phyloP scores from a whole-genome alignment of 1,139 yeast species.

The Debaryomycetaceae sp. region DNA sequence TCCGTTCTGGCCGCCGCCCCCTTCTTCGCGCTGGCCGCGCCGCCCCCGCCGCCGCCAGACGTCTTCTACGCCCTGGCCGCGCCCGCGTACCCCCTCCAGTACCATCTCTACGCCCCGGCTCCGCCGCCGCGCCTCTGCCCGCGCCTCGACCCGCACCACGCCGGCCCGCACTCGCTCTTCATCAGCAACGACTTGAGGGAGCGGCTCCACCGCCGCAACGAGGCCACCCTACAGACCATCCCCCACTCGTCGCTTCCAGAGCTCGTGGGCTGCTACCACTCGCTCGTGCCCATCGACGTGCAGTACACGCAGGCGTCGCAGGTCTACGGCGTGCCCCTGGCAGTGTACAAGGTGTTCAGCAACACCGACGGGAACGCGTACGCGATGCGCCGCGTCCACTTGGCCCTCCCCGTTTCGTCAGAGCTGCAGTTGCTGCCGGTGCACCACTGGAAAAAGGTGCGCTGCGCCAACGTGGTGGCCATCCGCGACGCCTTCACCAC shows the following conservation, averaged over 20 bases:
- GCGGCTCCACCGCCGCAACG: slow-evolving; percentile 60
- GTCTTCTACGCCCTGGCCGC: slow-evolving; percentile 13
- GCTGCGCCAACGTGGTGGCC: slow-evolving; percentile 53
- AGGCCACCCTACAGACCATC: slow-evolving; percentile 65
- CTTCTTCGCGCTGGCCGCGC: slow-evolving; percentile 9
- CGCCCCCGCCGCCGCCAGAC: slow-evolving; percentile 8
- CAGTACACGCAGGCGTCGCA: slow-evolving; percentile 41
- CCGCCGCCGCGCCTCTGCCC: slow-evolving; percentile 65
- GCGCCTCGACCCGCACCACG: slow-evolving; percentile 58
- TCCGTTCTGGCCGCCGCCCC: slow-evolving; percentile 1
- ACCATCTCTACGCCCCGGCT: slow-evolving; percentile 82
- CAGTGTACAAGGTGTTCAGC: slow-evolving; percentile 72
- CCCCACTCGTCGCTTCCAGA: slow-evolving; percentile 58
- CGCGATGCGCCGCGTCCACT: slow-evolving; percentile 61
- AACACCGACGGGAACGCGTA: slow-evolving; percentile 72
- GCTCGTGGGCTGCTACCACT: slow-evolving; percentile 72
- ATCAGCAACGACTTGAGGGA: slow-evolving; percentile 67
- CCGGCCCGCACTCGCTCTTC: slow-evolving; percentile 59
- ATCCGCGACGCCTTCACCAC: slow-evolving; percentile 81
- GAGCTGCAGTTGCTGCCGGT: slow-evolving; percentile 37
- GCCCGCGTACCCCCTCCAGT: slow-evolving; percentile 54
- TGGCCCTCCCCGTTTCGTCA: slow-evolving; percentile 33
- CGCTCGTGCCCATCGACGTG: slow-evolving; percentile 74
- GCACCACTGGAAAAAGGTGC: slow-evolving; percentile 39
- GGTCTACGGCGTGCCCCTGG: slow-evolving; percentile 50